A percentile compares a stretch with the other conserved stretches of the same genome.
These are phyloP conservation scores for Hyphopichia wangnamkhiaoensis DNA, from an alignment of 1,139 yeast genomes.

Conservation along the genomic window DNA sequence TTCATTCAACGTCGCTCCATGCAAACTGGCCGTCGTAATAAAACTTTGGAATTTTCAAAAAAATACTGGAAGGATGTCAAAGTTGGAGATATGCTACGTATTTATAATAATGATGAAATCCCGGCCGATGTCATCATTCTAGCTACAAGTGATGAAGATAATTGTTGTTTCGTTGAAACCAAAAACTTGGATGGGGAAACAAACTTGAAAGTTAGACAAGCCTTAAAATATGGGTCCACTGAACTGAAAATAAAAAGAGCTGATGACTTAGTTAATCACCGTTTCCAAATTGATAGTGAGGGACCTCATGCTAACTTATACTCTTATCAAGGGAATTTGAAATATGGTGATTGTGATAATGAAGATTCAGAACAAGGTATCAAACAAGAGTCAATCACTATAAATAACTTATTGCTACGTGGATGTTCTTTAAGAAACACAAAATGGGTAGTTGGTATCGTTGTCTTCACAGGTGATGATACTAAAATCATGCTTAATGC, in stretches of 20 bases:
- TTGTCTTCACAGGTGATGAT: conserved; percentile 54
- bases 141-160: conserved; percentile 54
- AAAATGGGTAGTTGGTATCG: conserved; percentile 56
- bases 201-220: conserved; percentile 54
- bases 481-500: conserved; percentile 60
- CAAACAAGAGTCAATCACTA: conserved; percentile 44
- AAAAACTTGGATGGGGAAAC: conserved; percentile 65
- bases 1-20: conserved; percentile 7
- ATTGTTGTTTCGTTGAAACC: conserved; percentile 58
- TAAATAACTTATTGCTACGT: conserved; percentile 50
- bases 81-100: conserved; percentile 56
- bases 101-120: conserved; percentile 56
- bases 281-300: conserved; percentile 51
- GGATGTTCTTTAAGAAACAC: conserved; percentile 57
- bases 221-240: conserved; percentile 44
- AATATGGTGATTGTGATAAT: conserved; percentile 26
- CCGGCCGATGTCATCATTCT: conserved; percentile 58
- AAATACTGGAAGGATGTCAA: conserved; percentile 55
- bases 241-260: conserved; percentile 36
- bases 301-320: conserved; percentile 59
- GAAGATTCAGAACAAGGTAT: conserved; percentile 13
- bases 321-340: conserved; percentile 55
- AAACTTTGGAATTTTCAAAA: conserved; percentile 30
- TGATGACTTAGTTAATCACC: conserved; percentile 41
- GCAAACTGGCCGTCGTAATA: conserved; percentile 11